These are phyloP conservation scores for Agapanthus africanus DNA, from an alignment of 106 monocot genomes.

Conservation along the genomic window DNA sequence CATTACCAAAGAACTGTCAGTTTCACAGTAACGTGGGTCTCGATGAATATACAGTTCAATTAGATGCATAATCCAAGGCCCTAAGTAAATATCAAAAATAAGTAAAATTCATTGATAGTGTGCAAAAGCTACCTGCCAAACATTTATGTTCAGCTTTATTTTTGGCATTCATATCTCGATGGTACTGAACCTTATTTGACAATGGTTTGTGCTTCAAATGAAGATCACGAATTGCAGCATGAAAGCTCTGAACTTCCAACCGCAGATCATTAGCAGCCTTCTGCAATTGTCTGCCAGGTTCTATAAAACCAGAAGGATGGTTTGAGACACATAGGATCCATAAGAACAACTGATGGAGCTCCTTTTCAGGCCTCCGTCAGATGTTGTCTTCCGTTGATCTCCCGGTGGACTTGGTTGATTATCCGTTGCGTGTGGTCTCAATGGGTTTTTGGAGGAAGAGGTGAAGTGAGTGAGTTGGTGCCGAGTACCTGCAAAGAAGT, in stretches of 20 bases:
- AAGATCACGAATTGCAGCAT: slow-evolving; percentile 36
- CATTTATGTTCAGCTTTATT: slow-evolving; percentile 61
- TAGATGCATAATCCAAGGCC: no score
- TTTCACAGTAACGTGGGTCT: no score
- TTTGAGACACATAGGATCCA: neutral
- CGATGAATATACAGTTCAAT: no score
- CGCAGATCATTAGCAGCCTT: slow-evolving; percentile 22
- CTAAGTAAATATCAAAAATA: slow-evolving; percentile 5
- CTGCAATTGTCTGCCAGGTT: slow-evolving; percentile 25
- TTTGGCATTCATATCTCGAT: slow-evolving; percentile 46
- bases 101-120: neutral
- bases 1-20: slow-evolving; percentile 6
- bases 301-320: slow-evolving; percentile 14
- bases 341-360: no score
- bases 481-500: no score
- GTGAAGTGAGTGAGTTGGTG: no score
- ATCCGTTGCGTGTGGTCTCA: no score
- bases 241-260: slow-evolving; percentile 39
- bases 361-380: no score
- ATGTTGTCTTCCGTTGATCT: no score
- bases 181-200: slow-evolving; percentile 38
- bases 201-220: slow-evolving; percentile 59
- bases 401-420: no score
- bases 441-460: no score
- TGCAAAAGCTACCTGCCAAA: slow-evolving; percentile 41